Evolutionary conservation across 805 yeast species (phyloP), one percentile per base, ranked within the genome.

Genomic region (Kurtzmaniella cleridarum): DNA sequence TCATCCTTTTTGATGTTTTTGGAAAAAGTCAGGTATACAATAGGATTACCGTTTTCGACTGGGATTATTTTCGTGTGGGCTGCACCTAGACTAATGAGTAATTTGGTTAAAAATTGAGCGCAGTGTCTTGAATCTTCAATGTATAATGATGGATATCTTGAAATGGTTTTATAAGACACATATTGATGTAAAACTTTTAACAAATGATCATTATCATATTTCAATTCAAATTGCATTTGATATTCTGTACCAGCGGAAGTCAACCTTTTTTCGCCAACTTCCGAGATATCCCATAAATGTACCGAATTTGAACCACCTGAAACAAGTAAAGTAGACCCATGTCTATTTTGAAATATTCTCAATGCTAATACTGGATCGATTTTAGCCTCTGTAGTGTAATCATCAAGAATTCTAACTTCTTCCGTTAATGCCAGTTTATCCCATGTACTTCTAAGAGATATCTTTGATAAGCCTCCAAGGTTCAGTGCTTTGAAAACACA

Each of bases 81-180:
- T 1, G 90, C 88, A 8, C 97, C 97, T 41, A 84, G 66, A 29
- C 67, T 72, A 36, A 76, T 71, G 39, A 88, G 70, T 14, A 89
- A 61, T 41, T 75, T 72, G 29, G 77, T 71, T 38, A 93, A 59
- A 45, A 73, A 84, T 27, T 81, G 78, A 2, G 98, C 96, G 64
- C 98, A 91, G 32, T 83, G 77, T 42, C 97, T 75, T 3, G 91
- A 82, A 30, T 89, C 95, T 44, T 81, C 85, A 54, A 88, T 70
- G 53, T 75, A 79, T 26, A 69, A 57, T n/a, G 76, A 76, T 1
- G 87, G 87, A 31, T 70, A 71, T 48, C 82, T 83, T 5, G 95
- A 85, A 9, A 93, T 85, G 0, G 97, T 87, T 47, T 75, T 78
- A 59, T 69, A 89, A 1, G 84, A 62, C 12, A 89, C 81, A 34